Evolutionary conservation across 257 asterid species (phyloP).

Genomic region (Eucommia ulmoides): DNA sequence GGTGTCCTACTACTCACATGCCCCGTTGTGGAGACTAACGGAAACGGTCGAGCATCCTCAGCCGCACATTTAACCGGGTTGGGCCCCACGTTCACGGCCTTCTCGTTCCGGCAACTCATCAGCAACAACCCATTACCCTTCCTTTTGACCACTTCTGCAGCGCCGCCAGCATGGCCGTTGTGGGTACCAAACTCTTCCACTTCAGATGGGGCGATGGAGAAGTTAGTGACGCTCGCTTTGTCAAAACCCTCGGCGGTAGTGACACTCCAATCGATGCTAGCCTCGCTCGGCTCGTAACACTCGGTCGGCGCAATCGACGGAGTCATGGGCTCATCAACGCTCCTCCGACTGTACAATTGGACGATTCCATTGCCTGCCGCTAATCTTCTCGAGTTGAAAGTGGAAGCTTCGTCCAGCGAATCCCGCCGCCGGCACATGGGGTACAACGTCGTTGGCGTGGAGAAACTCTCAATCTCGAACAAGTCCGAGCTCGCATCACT

Average conservation of each 20-base stretch:
- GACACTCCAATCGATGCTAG: conserved; percentile 86
- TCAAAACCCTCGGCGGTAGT: conserved; percentile 83
- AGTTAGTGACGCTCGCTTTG: conserved; percentile 42
- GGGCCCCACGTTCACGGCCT: conserved; percentile 77
- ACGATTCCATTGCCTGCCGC: conserved; percentile 12
- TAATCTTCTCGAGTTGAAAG: conserved; percentile 29
- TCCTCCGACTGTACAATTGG: conserved; percentile 16
- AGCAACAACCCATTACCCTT: conserved; percentile 38
- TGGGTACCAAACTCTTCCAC: conserved; percentile 20
- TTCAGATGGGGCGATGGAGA: conserved; percentile 45
- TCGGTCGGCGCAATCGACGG: conserved; percentile 62
- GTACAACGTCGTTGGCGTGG: conserved; percentile 49
- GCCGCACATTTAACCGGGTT: conserved; percentile 39
- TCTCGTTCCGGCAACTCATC: conserved; percentile 81
- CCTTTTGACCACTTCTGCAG: conserved; percentile 19
- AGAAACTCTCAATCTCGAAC: conserved; percentile 78
- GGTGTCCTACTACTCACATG: conserved; percentile 68
- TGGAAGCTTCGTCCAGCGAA: conserved; percentile 46
- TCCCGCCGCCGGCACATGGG: conserved; percentile 47
- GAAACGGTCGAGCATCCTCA: conserved; percentile 20
- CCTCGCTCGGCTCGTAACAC: conserved; percentile 85
- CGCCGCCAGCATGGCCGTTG: conserved; percentile 15
- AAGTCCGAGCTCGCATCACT: conserved; percentile 89
- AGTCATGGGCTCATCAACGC: conserved; percentile 56
- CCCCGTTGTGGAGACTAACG: conserved; percentile 13